Percentiles rank a stretch among this genome's conserved stretches.
Evolutionary conservation across 2,329 filamentous ascomycete genomes (phyloP).

Genomic region (Aspergillus sp.): DNA sequence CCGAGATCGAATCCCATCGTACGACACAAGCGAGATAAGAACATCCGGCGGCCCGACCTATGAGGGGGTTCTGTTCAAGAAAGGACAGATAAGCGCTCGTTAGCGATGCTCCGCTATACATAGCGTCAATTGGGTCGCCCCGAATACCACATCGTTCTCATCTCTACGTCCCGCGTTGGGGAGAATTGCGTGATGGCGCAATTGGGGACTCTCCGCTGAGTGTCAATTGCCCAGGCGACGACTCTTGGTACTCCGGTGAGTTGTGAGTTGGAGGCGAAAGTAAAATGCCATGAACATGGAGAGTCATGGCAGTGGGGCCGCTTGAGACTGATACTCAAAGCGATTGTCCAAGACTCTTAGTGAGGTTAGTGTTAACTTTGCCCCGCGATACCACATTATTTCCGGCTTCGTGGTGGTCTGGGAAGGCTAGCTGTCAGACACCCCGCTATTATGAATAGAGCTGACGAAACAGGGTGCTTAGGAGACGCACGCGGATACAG

Average conservation of each 20-base stretch:
- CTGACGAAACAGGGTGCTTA: not conserved
- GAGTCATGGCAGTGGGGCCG: conserved; percentile 29
- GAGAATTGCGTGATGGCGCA: not conserved
- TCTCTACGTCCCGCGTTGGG: not conserved
- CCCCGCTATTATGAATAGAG: not conserved
- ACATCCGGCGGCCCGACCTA: not conserved
- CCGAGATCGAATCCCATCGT: not conserved
- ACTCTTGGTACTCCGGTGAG: not conserved
- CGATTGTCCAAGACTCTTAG: conserved; percentile 30
- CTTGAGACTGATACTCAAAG: conserved; percentile 32
- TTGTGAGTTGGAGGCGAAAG: conserved; percentile 14
- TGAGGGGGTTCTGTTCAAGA: not conserved
- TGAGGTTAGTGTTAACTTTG: not conserved
- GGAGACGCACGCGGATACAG: not conserved
- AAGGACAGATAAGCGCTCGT: not conserved
- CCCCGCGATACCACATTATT: not conserved
- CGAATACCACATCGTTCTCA: not conserved
- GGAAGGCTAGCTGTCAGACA: not conserved
- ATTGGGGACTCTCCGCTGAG: not conserved
- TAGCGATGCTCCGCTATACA: not conserved
- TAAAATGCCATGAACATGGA: conserved; percentile 31
- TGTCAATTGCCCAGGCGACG: not conserved
- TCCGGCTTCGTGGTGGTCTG: not conserved
- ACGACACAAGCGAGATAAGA: not conserved
- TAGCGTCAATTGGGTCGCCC: not conserved